Conservation (phyloP, 805 yeast genomes). For the Lachancea sp. region DNA sequence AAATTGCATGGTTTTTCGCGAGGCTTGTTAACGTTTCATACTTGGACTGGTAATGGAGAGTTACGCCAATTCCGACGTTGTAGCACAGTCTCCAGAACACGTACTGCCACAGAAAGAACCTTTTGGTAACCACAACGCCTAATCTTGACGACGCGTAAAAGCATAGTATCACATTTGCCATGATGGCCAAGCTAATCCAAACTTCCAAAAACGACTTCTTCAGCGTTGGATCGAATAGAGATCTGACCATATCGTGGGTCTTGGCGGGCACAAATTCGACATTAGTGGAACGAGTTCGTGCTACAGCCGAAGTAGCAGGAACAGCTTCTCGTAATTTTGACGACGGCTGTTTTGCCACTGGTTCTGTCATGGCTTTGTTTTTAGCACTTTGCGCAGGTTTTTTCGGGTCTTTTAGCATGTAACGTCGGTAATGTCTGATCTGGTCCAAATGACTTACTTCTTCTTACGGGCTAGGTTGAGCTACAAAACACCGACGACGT, state of each 20-base stretch:
- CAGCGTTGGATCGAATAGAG: constrained; percentile 70
- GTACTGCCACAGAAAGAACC: constrained; percentile 48
- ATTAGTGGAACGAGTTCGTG: constrained; percentile 30
- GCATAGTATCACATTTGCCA: constrained; percentile 33
- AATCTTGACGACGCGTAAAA: constrained; percentile 21
- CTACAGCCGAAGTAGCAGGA: constrained; percentile 9
- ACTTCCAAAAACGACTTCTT: constrained; percentile 61
- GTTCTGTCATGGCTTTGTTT: not conserved
- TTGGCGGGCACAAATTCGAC: constrained; percentile 35
- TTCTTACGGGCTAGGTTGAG: constrained; percentile 7
- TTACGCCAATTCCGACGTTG: constrained; percentile 72
- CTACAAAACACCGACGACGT: not conserved
- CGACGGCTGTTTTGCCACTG: not conserved
- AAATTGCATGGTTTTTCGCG: constrained; percentile 43
- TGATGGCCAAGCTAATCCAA: constrained; percentile 45
- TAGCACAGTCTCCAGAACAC: constrained; percentile 70
- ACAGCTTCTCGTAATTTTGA: not conserved
- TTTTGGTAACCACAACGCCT: constrained; percentile 20
- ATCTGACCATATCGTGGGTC: constrained; percentile 79
- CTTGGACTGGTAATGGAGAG: constrained; percentile 62
- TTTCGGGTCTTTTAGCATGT: constrained; percentile 4
- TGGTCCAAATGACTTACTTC: not conserved
- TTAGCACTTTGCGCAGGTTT: constrained; percentile 1
- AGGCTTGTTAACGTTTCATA: constrained; percentile 46
- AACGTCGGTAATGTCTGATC: not conserved